These are phyloP conservation scores for Saururus chinensis DNA, from an alignment of 164 flowering plant species.

Conservation along the genomic window DNA sequence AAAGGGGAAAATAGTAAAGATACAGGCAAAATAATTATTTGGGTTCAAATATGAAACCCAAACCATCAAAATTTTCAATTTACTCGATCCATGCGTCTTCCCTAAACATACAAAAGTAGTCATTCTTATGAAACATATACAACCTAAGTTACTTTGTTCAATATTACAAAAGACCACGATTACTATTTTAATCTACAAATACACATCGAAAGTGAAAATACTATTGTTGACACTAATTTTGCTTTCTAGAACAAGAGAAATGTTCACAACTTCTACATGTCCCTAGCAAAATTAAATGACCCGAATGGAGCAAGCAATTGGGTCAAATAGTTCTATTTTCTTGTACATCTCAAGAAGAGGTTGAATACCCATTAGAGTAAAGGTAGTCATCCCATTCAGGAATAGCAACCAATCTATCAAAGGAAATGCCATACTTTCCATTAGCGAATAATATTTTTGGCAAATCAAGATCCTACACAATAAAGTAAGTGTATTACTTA, in stretches of 20 bases:
- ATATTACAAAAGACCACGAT: not conserved
- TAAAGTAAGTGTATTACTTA: not conserved
- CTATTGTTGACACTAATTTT: not conserved
- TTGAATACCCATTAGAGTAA: slow-evolving; percentile 79
- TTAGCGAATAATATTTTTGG: slow-evolving; percentile 78
- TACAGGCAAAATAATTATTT: no score
- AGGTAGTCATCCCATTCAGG: slow-evolving; percentile 94
- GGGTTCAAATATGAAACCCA: no score
- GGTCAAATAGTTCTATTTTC: slow-evolving; percentile 76
- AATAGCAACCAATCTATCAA: slow-evolving; percentile 64
- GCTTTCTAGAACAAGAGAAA: not conserved
- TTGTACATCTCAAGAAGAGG: slow-evolving; percentile 90
- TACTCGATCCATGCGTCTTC: no score
- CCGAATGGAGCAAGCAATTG: slow-evolving; percentile 55
- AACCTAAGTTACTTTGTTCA: not conserved
- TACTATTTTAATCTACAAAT: not conserved
- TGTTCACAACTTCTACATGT: not conserved
- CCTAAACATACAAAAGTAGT: no score
- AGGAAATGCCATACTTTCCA: slow-evolving; percentile 71
- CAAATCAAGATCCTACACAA: slow-evolving; percentile 59
- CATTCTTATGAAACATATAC: not conserved
- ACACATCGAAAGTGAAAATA: not conserved
- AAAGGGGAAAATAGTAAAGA: no score
- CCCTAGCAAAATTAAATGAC: slow-evolving; percentile 95
- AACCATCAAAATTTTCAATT: no score